Evolutionary conservation across 2,329 filamentous ascomycete species (phyloP), one percentile per base, ranked within the genome.

Genomic region (Scolecobasidium constrictum): DNA sequence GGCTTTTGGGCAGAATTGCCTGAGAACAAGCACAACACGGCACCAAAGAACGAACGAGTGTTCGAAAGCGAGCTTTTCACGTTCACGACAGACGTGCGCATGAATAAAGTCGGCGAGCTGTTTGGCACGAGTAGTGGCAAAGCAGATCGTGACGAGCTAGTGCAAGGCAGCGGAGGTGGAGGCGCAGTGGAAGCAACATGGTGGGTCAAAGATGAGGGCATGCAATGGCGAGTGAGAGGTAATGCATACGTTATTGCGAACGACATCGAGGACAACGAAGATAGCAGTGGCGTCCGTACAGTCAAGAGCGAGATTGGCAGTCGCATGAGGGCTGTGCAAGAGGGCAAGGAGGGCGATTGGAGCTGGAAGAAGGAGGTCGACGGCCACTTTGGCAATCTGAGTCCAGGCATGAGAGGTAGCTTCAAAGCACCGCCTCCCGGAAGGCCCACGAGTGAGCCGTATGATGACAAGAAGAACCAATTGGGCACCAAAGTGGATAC

Each of bases 331-430:
- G 59, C 70, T 40, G 64, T 70, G 5, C 56, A 56, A 11, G 47
- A 65, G 46, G 53, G 55, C 1, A 64, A 63, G 11, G 62, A 66
- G 35, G 59, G 57, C 13, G 62, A 67, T 1, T 94, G 87, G 86
- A 82, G 75, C 51, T 95, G 86, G 81, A 65, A 66, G 37, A 81
- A 69, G 48, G 87, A 94, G 63, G 61, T 95, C 28, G 87, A 84
- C 40, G 84, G 77, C 38, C 85, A 92, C 59, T 96, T 95, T 73
- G 90, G 86, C 16, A 95, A 95, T 60, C 64, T 92, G 52, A 81
- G 76, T 50, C 90, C 90, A 5, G 66, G 69, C 1, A 86, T 94
- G 78, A 73, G 88, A 66, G 76, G 77, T 77, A 57, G 57, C 73
- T 92, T 56, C 68, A 69, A 47, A 71, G 78, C 38, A 57, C 82